Evolutionary conservation across 768 basidiomycete species (phyloP).

Genomic region (Pleurotus salmoneostramineus): DNA sequence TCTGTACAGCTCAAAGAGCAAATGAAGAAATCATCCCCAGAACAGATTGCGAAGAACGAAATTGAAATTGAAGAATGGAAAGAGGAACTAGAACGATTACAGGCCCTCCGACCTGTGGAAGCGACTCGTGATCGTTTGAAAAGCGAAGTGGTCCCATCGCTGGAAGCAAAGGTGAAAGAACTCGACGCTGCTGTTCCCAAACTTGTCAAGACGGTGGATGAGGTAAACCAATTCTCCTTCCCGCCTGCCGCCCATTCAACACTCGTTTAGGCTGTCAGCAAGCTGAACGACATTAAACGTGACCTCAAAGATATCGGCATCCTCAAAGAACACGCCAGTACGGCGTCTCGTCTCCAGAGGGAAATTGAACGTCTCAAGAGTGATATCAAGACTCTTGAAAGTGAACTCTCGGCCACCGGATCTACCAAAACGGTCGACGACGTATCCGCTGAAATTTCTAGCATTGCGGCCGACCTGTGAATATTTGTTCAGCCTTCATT

Average conservation of each 20-base stretch:
- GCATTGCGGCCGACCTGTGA: constrained; percentile 61
- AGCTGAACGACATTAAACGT: constrained; percentile 47
- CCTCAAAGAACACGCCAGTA: constrained; percentile 59
- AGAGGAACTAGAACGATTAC: constrained; percentile 48
- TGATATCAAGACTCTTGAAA: constrained; percentile 64
- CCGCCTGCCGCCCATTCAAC: constrained; percentile 1
- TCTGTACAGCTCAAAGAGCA: constrained; percentile 53
- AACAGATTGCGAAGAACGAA: constrained; percentile 36
- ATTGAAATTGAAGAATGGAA: constrained; percentile 60
- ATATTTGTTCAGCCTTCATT: constrained; percentile 8
- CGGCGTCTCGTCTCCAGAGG: constrained; percentile 53
- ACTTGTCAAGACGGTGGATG: constrained; percentile 51
- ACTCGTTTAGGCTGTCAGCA: constrained; percentile 42
- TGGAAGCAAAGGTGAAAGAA: constrained; percentile 58
- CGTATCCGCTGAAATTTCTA: constrained; percentile 74
- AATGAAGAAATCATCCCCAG: constrained; percentile 52
- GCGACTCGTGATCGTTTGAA: constrained; percentile 51
- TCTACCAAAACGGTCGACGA: constrained; percentile 82
- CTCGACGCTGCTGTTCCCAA: constrained; percentile 53
- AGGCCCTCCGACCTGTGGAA: constrained; percentile 55
- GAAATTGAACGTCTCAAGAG: constrained; percentile 56
- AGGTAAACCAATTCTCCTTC: constrained; percentile 36
- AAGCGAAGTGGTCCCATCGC: constrained; percentile 56
- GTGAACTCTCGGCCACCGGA: constrained; percentile 65
- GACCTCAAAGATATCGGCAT: constrained; percentile 57